Evolutionary conservation across 352 stramenopile species (phyloP).

Genomic region (Globisporangium solare): DNA sequence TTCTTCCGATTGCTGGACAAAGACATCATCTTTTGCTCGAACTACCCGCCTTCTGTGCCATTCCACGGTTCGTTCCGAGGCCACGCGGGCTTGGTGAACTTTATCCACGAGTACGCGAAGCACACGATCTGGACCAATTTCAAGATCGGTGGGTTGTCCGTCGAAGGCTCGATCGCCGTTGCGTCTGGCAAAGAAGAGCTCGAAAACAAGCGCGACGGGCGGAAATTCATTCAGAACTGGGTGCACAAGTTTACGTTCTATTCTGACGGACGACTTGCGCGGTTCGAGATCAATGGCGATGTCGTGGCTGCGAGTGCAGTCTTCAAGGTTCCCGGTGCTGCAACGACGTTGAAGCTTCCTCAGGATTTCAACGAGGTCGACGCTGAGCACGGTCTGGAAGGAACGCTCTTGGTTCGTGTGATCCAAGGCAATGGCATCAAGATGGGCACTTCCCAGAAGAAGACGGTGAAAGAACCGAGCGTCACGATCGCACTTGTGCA

Average conservation of each 20-base stretch:
- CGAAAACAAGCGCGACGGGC: constrained; percentile 77
- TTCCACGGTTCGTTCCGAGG: constrained; percentile 83
- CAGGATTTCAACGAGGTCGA: constrained; percentile 88
- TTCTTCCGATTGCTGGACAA: constrained; percentile 86
- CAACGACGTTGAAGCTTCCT: constrained; percentile 81
- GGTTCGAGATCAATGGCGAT: constrained; percentile 87
- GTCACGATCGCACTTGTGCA: constrained; percentile 60
- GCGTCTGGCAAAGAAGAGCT: constrained; percentile 84
- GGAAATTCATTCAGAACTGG: constrained; percentile 88
- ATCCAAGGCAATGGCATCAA: constrained; percentile 83
- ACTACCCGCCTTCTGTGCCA: constrained; percentile 84
- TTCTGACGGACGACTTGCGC: constrained; percentile 71
- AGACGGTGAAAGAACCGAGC: constrained; percentile 55
- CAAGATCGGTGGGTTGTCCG: constrained; percentile 76
- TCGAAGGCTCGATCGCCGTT: constrained; percentile 83
- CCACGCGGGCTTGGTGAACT: constrained; percentile 61
- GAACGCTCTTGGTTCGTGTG: constrained; percentile 64
- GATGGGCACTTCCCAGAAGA: constrained; percentile 61
- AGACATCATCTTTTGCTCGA: constrained; percentile 85
- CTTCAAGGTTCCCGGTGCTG: constrained; percentile 81
- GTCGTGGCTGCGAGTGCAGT: constrained; percentile 82
- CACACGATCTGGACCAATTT: constrained; percentile 84
- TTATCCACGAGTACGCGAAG: constrained; percentile 77
- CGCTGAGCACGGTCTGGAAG: constrained; percentile 66
- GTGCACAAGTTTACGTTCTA: constrained; percentile 90